Percentiles rank a stretch among this genome's conserved stretches.
Evolutionary conservation across 306 rosid species (phyloP).

Genomic region (Echinosophora koreensis): DNA sequence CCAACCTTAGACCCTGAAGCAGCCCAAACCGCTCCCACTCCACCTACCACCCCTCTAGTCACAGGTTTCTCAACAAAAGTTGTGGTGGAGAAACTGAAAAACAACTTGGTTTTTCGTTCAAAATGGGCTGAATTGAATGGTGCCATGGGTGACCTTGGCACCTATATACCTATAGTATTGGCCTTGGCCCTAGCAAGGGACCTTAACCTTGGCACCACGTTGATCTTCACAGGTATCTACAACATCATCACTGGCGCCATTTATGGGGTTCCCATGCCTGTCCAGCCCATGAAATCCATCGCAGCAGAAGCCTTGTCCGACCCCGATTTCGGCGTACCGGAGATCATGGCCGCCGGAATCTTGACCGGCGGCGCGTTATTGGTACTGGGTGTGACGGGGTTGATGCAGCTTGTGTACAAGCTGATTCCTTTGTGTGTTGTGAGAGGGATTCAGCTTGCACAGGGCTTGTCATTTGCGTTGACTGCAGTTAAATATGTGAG

Average conservation of each 20-base stretch:
- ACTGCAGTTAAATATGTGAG: constrained; percentile 66
- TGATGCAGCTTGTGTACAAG: constrained; percentile 65
- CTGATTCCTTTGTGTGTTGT: constrained; percentile 63
- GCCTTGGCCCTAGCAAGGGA: constrained; percentile 59
- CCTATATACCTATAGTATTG: constrained; percentile 70
- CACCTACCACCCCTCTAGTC: background rate
- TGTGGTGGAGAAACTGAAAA: constrained; percentile 42
- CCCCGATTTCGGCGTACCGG: constrained; percentile 52
- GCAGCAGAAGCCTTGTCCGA: constrained; percentile 65
- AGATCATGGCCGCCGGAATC: constrained; percentile 77
- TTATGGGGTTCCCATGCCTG: constrained; percentile 81
- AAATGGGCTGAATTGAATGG: constrained; percentile 75
- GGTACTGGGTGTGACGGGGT: constrained; percentile 62
- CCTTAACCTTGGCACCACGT: constrained; percentile 69
- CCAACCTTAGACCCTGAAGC: constrained; percentile 40
- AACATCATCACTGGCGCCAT: constrained; percentile 65
- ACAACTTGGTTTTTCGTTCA: constrained; percentile 62
- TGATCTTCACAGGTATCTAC: constrained; percentile 71
- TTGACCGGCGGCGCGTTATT: constrained; percentile 57
- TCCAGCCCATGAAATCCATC: constrained; percentile 86
- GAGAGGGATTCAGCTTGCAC: constrained; percentile 77
- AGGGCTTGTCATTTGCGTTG: constrained; percentile 74
- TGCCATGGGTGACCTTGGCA: constrained; percentile 85
- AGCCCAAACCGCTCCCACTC: background rate
- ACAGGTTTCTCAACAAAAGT: constrained; percentile 39